Percentiles rank a stretch among this genome's conserved stretches.
Evolutionary conservation across 1,284 basidiomycete genomes (phyloP).

Genomic region (Vanrija pseudolonga): DNA sequence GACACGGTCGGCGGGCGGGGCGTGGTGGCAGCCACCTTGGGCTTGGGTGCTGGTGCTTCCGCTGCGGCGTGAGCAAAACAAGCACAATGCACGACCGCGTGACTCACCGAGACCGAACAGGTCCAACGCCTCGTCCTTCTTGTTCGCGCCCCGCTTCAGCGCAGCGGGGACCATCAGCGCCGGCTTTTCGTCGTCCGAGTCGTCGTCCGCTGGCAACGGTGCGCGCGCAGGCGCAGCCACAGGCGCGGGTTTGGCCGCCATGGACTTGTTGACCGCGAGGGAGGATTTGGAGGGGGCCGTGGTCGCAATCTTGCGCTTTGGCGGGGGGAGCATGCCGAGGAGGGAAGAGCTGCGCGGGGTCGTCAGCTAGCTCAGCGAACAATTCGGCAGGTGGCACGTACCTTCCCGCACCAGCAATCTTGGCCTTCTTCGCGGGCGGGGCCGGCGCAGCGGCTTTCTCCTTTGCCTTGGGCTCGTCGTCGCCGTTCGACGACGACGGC

Average conservation of each 20-base stretch:
- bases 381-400: neutral
- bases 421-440: constrained; percentile 21
- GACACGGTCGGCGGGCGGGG: constrained; percentile 31
- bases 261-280: constrained; percentile 31
- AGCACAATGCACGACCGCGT: neutral
- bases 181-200: constrained; percentile 19
- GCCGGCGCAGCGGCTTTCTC: constrained; percentile 2
- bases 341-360: constrained; percentile 31
- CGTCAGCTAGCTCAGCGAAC: neutral
- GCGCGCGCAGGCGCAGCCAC: neutral
- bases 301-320: constrained; percentile 38
- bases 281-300: constrained; percentile 11
- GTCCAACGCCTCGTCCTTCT: constrained; percentile 27
- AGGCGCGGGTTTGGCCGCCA: constrained; percentile 17
- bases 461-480: constrained; percentile 2
- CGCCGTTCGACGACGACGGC: neutral
- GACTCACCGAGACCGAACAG: constrained; percentile 45
- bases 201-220: constrained; percentile 10
- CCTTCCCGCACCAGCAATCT: constrained; percentile 15
- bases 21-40: constrained; percentile 2
- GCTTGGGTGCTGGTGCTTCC: constrained; percentile 5
- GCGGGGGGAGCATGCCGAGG: constrained; percentile 47
- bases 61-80: constrained; percentile 5
- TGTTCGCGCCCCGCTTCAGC: constrained; percentile 19
- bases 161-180: constrained; percentile 10